Percentiles rank a stretch among this genome's conserved stretches.
These are phyloP conservation scores for Suillus placidus DNA, from an alignment of 768 basidiomycete genomes.

Conservation along the genomic window DNA sequence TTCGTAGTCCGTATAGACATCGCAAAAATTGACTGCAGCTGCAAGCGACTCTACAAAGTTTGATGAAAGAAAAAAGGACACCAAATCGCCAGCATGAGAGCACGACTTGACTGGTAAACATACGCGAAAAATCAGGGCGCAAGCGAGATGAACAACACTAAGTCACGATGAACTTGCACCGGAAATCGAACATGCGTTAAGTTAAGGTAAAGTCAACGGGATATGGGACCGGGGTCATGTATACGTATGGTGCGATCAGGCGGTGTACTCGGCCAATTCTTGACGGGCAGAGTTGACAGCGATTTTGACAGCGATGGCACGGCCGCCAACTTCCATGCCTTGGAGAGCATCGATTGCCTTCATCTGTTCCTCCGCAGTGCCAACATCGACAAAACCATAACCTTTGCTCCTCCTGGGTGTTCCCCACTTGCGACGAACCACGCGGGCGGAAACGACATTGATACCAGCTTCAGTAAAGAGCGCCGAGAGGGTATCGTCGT, in stretches of 20 bases:
- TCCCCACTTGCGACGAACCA: conserved; percentile 85
- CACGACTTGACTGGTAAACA: conserved; percentile 36
- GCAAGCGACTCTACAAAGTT: conserved; percentile 34
- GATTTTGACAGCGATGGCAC: conserved; percentile 90
- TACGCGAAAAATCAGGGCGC: conserved; percentile 41
- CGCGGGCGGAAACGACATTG: conserved; percentile 80
- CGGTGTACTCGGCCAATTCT: conserved; percentile 43
- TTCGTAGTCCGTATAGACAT: conserved; percentile 27
- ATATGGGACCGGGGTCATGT: conserved; percentile 23
- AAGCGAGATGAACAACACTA: conserved; percentile 32
- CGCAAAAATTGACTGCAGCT: conserved; percentile 29
- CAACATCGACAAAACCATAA: conserved; percentile 97
- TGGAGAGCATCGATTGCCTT: conserved; percentile 87
- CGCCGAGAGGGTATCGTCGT: conserved; percentile 76
- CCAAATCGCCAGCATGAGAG: conserved; percentile 44
- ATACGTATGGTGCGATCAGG: conserved; percentile 20
- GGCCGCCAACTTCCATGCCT: conserved; percentile 85
- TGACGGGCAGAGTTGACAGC: conserved; percentile 84
- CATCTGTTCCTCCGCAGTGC: conserved; percentile 83
- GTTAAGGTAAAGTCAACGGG: conserved; percentile 30
- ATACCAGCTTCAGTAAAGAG: conserved; percentile 90
- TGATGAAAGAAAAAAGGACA: conserved; percentile 41
- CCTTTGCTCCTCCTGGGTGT: conserved; percentile 90
- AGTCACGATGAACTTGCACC: conserved; percentile 32
- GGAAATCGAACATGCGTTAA: conserved; percentile 25